phyloP scores from a whole-genome alignment of 345 rosid genomes.

The Gossypium herbaceum region DNA sequence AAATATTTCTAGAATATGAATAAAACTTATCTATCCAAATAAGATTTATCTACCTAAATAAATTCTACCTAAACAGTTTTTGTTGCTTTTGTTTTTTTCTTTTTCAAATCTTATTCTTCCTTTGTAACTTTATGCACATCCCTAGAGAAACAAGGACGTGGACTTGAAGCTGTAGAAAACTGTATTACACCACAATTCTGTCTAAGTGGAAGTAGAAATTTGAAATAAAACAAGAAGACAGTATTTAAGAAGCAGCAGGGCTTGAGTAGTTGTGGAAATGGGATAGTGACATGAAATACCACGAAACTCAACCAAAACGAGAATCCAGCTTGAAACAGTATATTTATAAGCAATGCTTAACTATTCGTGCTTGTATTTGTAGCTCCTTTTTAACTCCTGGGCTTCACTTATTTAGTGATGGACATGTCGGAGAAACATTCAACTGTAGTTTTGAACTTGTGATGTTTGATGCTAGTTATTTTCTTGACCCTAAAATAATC shows the following conservation, averaged over 20 bases:
- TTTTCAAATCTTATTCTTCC: neutral
- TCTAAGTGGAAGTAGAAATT: neutral
- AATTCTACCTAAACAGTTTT: neutral
- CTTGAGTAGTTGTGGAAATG: neutral
- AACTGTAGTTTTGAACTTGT: neutral
- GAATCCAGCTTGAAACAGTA: neutral
- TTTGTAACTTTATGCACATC: neutral
- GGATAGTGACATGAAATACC: neutral
- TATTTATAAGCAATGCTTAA: neutral
- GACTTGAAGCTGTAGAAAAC: neutral
- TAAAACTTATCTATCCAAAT: no score
- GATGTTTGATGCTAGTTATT: slow-evolving; percentile 3
- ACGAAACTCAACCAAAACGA: neutral
- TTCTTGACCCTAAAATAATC: slow-evolving; percentile 6
- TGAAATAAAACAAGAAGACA: neutral
- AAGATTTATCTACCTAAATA: no score
- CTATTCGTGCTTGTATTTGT: neutral
- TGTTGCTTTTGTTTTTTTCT: neutral
- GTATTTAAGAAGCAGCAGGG: neutral
- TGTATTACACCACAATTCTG: neutral
- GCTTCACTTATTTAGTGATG: neutral
- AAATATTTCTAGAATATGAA: no score
- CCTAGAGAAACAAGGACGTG: neutral
- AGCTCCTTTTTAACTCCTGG: neutral
- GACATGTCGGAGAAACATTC: neutral